Conservation (phyloP, 2,329 filamentous ascomycete species). For the Chalaropsis ovoidea region DNA sequence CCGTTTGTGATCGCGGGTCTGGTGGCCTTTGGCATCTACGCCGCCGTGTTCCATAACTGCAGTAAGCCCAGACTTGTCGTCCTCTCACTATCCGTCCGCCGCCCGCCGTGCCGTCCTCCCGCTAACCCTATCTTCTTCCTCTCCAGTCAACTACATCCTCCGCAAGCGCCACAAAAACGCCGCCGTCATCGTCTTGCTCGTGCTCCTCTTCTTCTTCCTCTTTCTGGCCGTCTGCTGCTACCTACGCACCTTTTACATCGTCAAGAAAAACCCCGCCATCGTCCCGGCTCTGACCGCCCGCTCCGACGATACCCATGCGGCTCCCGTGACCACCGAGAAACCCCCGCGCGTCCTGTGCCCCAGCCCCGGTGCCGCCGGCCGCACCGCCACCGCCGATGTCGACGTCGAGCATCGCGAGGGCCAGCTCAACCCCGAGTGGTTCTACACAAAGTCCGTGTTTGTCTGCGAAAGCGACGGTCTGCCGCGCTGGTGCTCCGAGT, state of each 20-base stretch:
- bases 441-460: slow-evolving; percentile 76
- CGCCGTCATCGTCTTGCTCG: slow-evolving; percentile 58
- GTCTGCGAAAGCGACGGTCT: slow-evolving; percentile 71
- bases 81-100: neutral
- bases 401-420: slow-evolving; percentile 42
- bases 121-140: slow-evolving; percentile 22
- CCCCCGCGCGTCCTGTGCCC: neutral
- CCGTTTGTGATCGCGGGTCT: slow-evolving; percentile 57
- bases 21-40: slow-evolving; percentile 62
- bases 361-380: slow-evolving; percentile 11
- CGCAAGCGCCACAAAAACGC: slow-evolving; percentile 39
- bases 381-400: slow-evolving; percentile 27
- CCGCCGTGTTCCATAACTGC: slow-evolving; percentile 15
- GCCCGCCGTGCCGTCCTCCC: slow-evolving; percentile 10
- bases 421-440: slow-evolving; percentile 58
- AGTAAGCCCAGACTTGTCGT: neutral
- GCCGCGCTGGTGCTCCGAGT: slow-evolving; percentile 79
- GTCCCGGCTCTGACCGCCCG: slow-evolving; percentile 47
- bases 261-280: slow-evolving; percentile 62
- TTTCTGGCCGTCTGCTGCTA: slow-evolving; percentile 58
- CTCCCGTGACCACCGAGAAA: neutral
- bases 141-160: slow-evolving; percentile 61
- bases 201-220: slow-evolving; percentile 63
- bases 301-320: neutral
- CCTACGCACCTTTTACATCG: slow-evolving; percentile 56